Percentiles rank a stretch among this genome's conserved stretches.
phyloP scores from a whole-genome alignment of 2,329 filamentous ascomycete species.

The Aspergillus tanneri region DNA sequence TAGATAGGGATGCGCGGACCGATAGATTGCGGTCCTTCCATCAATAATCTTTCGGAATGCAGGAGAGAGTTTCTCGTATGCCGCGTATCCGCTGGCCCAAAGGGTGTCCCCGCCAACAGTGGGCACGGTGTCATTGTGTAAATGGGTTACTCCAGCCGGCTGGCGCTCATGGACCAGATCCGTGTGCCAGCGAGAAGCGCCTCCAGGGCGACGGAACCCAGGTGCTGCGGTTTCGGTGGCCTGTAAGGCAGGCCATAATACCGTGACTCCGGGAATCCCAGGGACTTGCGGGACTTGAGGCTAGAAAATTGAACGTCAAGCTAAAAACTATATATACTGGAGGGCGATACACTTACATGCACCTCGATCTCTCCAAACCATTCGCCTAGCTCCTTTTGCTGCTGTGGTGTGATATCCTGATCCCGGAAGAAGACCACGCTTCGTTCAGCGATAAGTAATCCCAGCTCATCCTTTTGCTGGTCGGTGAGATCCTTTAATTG shows the following conservation, averaged over 20 bases:
- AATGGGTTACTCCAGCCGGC: conserved; percentile 67
- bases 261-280: conserved; percentile 62
- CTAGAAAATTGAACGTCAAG: conserved; percentile 21
- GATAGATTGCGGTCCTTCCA: conserved; percentile 63
- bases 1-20: conserved; percentile 65
- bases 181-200: conserved; percentile 67
- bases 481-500: conserved; percentile 62
- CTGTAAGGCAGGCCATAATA: conserved; percentile 69
- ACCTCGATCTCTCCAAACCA: conserved; percentile 66
- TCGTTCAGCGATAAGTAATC: conserved; percentile 61
- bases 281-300: conserved; percentile 71
- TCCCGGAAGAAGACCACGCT: conserved; percentile 68
- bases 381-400: conserved; percentile 63
- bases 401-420: conserved; percentile 60
- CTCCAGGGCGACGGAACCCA: conserved; percentile 66
- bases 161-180: conserved; percentile 71
- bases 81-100: conserved; percentile 69
- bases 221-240: conserved; percentile 58
- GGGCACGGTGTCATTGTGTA: conserved; percentile 68
- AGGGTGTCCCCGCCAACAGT: conserved; percentile 67
- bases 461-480: conserved; percentile 62
- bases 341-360: conserved; percentile 52
- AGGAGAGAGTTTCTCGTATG: conserved; percentile 71
- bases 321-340: too few relatives aligned
- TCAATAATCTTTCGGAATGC: conserved; percentile 70